Base-by-base conservation (phyloP, 2,329 filamentous ascomycete genomes). In the Cladophialophora yegresii region DNA sequence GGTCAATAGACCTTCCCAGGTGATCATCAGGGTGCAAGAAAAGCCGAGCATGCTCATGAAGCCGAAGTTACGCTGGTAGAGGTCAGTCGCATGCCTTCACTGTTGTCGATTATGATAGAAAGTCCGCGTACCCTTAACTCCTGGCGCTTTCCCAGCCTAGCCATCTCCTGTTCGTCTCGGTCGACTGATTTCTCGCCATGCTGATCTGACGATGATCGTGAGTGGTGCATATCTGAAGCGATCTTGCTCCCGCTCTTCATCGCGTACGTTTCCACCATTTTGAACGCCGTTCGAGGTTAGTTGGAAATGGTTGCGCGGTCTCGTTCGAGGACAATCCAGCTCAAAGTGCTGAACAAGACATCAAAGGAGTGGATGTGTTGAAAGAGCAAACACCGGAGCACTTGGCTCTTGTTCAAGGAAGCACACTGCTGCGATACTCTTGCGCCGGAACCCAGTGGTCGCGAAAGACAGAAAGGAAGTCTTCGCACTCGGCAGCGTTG, bases 41-140 rank as follows among this genome's bases (percentile, higher is more conserved):
- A 74, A 74, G 22, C 73, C 73, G 16, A 73, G 62, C 63, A 73
- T 74, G 8, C 66, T 66, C 58, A 72, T 62, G 40, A 72, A 67
- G 28, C 65, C 65, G 60, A 73, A 73, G 65, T 71, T 73, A 16
- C 72, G 69, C 67, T 71, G 59, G 50, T 60, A 23, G 16, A 47
- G 7, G 55, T 63, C 51, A 66, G 51, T 61, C 51, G 54, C 16
- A 56, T 23, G 28, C 30, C 8, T 33, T 13, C 26, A 36, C 22
- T 16, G 4, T 45, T 45, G 30, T 16, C 3, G 50, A 45, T 30
- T n/a, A 20, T 57, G 30, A 26, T 10, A 4, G 3, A 13, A 13
- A 8, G 55, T 33, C 32, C 36, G 8, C 55, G 9, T 55, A 66
- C 64, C 54, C 64, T 58, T 36, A 66, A 26, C 40, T 66, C 64